These are phyloP conservation scores for Pseudogymnoascus sp. DNA, from an alignment of 2,329 filamentous ascomycete species.

Conservation along the genomic window DNA sequence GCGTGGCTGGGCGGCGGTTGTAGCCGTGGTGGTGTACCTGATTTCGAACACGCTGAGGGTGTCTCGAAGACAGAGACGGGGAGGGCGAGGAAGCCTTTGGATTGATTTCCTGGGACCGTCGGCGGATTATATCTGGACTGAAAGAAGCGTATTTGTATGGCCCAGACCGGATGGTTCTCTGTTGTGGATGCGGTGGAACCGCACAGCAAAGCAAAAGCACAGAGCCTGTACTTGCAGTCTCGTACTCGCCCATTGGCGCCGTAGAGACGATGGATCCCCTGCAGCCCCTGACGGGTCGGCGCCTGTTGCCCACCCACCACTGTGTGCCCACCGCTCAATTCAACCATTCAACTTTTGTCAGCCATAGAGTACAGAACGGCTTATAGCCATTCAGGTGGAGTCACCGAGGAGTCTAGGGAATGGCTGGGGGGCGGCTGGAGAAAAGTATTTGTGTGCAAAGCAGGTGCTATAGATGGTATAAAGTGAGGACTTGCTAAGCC, in stretches of 20 bases:
- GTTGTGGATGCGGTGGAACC: neutral
- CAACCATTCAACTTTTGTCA: neutral
- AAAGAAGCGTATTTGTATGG: neutral
- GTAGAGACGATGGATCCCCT: neutral
- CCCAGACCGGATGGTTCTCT: neutral
- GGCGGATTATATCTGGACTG: neutral
- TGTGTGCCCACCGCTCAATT: constrained; percentile 3
- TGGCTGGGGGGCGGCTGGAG: neutral
- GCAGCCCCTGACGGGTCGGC: constrained; percentile 3
- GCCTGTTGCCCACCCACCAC: constrained; percentile 3
- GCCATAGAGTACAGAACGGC: neutral
- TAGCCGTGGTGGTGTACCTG: neutral
- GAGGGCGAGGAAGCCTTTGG: neutral
- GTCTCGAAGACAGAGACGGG: neutral
- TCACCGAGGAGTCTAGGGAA: neutral
- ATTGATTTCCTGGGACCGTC: neutral
- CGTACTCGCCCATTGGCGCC: constrained; percentile 2
- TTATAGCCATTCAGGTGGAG: neutral
- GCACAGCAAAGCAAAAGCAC: neutral
- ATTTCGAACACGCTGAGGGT: neutral
- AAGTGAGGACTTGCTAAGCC: neutral
- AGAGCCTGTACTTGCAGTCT: neutral
- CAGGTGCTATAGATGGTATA: neutral
- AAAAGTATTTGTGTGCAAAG: neutral
- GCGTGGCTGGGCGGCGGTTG: neutral